Base-by-base conservation (phyloP, 1,139 yeast species). In the Taphrina sp. region DNA sequence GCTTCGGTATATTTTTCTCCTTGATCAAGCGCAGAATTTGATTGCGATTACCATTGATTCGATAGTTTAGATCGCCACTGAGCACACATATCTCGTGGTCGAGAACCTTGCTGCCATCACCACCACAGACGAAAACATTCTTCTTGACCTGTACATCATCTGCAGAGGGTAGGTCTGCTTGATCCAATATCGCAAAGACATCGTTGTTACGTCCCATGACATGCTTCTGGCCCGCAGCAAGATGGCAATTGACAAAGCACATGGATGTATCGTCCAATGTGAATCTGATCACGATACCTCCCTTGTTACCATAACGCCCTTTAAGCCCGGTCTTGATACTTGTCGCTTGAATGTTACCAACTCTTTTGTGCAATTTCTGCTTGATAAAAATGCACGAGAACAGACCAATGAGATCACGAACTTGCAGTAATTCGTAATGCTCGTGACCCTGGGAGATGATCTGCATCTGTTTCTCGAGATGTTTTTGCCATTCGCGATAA, bases 251-350 rank as follows among this genome's bases (percentile, higher is more conserved):
- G 29, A 88, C 83, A 67, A 87, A 82, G 66, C 95, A 85, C 59
- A 86, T 74, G 0, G 86, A 76, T 1, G 92, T 79, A 54, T 82
- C 82, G 8, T 88, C 88, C 61, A 85, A 79, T 58, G 82, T 77
- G 69, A 92, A 81, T 61, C 96, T 76, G 10, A 89, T 85, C 0
- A 95, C 90, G 53, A 88, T 83, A 1, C 92, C 96, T 29, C 99
- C 99, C 69, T 92, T 92, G 66, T 92, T 92, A 16, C 97, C 97
- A 38, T 96, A 85, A 66, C 88, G 80, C 14, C 97, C 97, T 17
- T 95, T 95, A 53, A 92, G 74, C 0, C 99, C 99, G 0, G 98
- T 94, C 65, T 92, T 92, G 64, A 89, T 92, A 31, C 81, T 78
- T 19, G 86, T 76, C 35, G 95, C 88, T 67, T 83, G 87, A 5